A percentile compares a stretch with the other conserved stretches of the same genome.
Conservation (phyloP, 768 basidiomycete genomes). For the Imleria badia region DNA sequence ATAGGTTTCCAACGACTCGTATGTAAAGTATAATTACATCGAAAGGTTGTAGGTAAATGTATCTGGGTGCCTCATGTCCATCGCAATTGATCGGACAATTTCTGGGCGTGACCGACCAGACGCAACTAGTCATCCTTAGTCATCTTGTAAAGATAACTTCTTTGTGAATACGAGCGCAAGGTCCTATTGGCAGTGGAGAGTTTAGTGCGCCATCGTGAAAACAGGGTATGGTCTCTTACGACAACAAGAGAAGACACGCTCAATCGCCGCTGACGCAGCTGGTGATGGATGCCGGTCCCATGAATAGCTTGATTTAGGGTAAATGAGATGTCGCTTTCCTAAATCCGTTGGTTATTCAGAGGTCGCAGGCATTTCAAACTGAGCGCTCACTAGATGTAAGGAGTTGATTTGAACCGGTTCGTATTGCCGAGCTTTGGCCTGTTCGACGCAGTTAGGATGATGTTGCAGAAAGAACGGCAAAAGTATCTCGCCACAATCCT, state of each 20-base stretch:
- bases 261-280: slow-evolving; percentile 7
- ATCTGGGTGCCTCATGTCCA: not conserved
- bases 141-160: not conserved
- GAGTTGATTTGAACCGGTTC: not conserved
- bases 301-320: slow-evolving; percentile 7
- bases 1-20: not conserved
- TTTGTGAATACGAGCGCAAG: slow-evolving; percentile 20
- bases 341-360: not conserved
- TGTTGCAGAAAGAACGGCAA: not conserved
- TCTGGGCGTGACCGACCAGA: too few species aligned
- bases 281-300: not conserved
- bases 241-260: slow-evolving; percentile 24
- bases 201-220: not conserved
- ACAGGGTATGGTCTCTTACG: slow-evolving; percentile 8
- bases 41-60: not conserved
- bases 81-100: not conserved
- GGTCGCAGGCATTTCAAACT: not conserved
- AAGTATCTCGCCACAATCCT: slow-evolving; percentile 21
- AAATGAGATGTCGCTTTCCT: slow-evolving; percentile 10
- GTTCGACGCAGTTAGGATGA: not conserved
- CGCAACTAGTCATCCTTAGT: too few species aligned
- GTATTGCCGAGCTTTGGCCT: slow-evolving; percentile 9
- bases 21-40: slow-evolving; percentile 6
- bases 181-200: slow-evolving; percentile 14
- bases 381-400: not conserved